Base-by-base conservation (phyloP, 169 alveolate species). In the Eimeria maxima region DNA sequence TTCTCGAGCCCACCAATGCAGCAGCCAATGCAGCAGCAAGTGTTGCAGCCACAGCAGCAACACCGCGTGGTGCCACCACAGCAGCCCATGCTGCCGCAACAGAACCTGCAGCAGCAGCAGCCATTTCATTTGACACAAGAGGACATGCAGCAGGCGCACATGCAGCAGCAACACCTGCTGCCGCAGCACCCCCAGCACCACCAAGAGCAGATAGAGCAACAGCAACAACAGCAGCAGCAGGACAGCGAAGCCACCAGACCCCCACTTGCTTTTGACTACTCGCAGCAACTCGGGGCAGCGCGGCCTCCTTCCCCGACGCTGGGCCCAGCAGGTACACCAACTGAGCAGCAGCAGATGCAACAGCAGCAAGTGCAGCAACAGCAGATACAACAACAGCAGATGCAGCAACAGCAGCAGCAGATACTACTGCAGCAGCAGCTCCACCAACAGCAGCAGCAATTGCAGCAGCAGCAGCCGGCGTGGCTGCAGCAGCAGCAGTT, bases 221-320 rank as follows among this genome's bases (percentile, higher is more conserved):
- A 81, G 45, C 69, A 45, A 27, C 42, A 80, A 38, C 90, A 81
- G 45, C 90, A 81, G 71, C 90, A 45, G 53, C 90, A 33, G 47
- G 90, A 81, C 69, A 45, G 47, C 24, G 90, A 81, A 27, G 90
- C 67, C n/a, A 27, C 90, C n/a, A 45, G 90, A 53, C 71, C 90
- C 16, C 69, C 67, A 11, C 71, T 81, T 47, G 33, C 90, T n/a
- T 81, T 81, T 29, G 90, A 81, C 50, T 81, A 81, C 55, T 81
- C 90, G 71, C 90, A 81, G 90, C 90, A 81, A 24, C 90, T 81
- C 8, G 90, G 90, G 20, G 90, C 90, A 27, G 90, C 90, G 11
- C 45, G 67, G 90, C 90, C 90, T 20, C 67, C 90, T 16, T 81
- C 71, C 45, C 90, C 90, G 22, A 45, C 71, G 50, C 24, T 81